phyloP scores from a whole-genome alignment of 495 filamentous ascomycete genomes.

The Aspergillus diversus region DNA sequence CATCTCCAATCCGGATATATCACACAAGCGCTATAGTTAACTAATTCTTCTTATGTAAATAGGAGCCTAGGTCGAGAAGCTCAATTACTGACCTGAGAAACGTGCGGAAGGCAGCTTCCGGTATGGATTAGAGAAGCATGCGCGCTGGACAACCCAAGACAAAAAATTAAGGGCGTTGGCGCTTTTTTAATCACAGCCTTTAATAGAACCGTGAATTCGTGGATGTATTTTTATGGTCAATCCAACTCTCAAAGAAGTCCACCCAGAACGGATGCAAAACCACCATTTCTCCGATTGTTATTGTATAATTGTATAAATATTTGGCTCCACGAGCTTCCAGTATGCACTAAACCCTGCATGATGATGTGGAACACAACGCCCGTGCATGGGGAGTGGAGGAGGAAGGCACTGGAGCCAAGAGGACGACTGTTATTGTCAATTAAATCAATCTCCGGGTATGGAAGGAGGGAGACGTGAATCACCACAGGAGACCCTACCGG shows the following conservation, averaged over 20 bases:
- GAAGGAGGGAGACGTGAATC: neutral
- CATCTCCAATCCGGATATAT: neutral
- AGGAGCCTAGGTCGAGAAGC: neutral
- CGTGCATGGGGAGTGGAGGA: conserved; percentile 10
- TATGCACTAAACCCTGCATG: conserved; percentile 17
- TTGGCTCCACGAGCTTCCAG: neutral
- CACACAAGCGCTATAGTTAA: neutral
- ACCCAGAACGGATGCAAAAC: neutral
- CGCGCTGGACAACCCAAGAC: no score
- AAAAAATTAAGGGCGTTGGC: no score
- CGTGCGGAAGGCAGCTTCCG: neutral
- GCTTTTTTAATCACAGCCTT: no score
- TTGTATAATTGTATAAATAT: neutral
- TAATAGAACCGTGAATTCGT: no score
- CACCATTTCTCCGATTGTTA: neutral
- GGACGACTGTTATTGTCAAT: neutral
- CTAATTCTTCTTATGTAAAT: neutral
- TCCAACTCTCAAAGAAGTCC: no score
- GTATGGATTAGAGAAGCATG: no score
- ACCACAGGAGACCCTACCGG: neutral
- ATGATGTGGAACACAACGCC: conserved; percentile 20
- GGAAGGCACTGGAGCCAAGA: conserved; percentile 8
- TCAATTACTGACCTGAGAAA: neutral
- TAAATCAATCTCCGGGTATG: no score
- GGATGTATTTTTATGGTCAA: no score